Evolutionary conservation across 139 green algal species (phyloP).

Genomic region (Zygnema cylindricum): DNA sequence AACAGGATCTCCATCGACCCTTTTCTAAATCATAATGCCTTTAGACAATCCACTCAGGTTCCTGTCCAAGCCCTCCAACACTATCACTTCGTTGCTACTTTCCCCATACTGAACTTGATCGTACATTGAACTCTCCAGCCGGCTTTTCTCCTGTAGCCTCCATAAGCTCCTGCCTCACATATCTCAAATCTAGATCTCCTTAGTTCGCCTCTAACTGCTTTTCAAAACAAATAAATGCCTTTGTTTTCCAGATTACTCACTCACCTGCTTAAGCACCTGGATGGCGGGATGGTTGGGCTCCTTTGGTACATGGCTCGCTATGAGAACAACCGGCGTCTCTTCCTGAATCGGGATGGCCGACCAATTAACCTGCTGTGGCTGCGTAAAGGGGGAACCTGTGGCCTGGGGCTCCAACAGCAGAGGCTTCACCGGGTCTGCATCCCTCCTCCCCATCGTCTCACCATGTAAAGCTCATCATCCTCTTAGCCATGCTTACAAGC

Average conservation of each 20-base stretch:
- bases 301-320: constrained; percentile 34
- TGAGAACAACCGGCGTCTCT: constrained; percentile 18
- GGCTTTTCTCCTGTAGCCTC: too few relatives aligned
- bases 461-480: not conserved
- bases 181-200: too few relatives aligned
- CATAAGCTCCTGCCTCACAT: too few relatives aligned
- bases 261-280: constrained; percentile 5
- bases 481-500: not conserved
- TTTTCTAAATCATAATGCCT: too few relatives aligned
- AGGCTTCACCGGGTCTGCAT: not conserved
- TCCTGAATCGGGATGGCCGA: not conserved
- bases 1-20: too few relatives aligned
- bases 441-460: not conserved
- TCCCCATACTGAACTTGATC: too few relatives aligned
- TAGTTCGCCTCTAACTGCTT: too few relatives aligned
- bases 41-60: too few relatives aligned
- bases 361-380: not conserved
- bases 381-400: not conserved
- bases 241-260: not conserved
- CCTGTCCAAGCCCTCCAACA: too few relatives aligned
- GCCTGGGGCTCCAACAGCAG: not conserved
- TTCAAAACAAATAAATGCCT: too few relatives aligned
- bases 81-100: too few relatives aligned
- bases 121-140: too few relatives aligned
- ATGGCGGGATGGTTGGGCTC: constrained; percentile 32